Base-by-base conservation (phyloP, 2,329 filamentous ascomycete genomes). In the Pseudogymnoascus pannorum region DNA sequence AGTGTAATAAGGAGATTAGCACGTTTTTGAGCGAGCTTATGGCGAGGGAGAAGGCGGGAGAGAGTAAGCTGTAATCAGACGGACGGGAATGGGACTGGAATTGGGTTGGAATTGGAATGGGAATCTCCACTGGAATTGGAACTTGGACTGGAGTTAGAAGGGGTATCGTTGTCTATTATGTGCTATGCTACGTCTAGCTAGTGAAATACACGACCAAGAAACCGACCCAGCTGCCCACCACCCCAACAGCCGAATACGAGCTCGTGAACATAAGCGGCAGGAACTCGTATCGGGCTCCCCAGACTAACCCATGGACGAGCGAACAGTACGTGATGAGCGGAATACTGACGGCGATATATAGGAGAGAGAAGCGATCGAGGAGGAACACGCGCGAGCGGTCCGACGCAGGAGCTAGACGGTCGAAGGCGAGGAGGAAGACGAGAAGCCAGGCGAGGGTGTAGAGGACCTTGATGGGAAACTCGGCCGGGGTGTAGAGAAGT, bases 201-300 rank as follows among this genome's bases (percentile, higher is more conserved):
- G 77, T 81, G 69, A 97, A 92, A 75, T 93, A 97, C 58, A 97
- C 92, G 31, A 96, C 89, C 77, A 92, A 85, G 73, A 96, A 97
- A 8, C 94, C 92, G 40, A 97, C 70, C 93, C 93, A 97, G 75
- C 94, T 97, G 2, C 91, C 92, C 16, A 97, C 86, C 0, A 97
- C 92, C n/a, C 94, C 94, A 62, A 97, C 79, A 4, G 94, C 94
- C 33, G 89, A 91, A 74, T 97, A 99, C 11, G 90, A 89, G 78
- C 93, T 97, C 67, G 87, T 97, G 72, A 97, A 94, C 93, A 99
- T 97, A 68, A 97, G 78, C 24, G 94, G 94, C 60, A 99, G 75
- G 74, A 97, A 99, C 75, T 97, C 91, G 69, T 89, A 91, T 65
- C 79, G 84, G 69, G 85, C 82, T 0, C 92, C 92, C 76, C 96